Conservation (phyloP, 768 basidiomycete species). For the Crassisporium funariophilum region DNA sequence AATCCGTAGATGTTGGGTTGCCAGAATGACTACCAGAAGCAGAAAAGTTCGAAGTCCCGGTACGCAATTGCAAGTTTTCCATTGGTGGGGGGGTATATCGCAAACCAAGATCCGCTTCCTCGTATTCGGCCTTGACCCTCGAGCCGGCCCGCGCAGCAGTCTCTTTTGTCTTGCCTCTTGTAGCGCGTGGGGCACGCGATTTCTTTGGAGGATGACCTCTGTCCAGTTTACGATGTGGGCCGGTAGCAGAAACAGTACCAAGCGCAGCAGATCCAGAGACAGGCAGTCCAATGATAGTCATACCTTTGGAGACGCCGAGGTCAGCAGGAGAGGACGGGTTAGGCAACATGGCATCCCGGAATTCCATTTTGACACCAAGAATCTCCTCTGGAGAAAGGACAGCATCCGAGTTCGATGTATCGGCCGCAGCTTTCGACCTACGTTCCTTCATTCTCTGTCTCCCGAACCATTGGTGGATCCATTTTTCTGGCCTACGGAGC, state of each 20-base stretch:
- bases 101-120: neutral
- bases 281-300: too few relatives aligned
- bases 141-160: neutral
- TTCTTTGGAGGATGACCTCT: neutral
- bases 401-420: conserved; percentile 10
- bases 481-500: conserved; percentile 28
- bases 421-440: conserved; percentile 12
- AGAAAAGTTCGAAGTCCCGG: too few relatives aligned
- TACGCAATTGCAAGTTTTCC: too few relatives aligned
- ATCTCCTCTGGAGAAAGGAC: conserved; percentile 18
- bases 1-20: neutral
- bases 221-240: neutral
- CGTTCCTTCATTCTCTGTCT: conserved; percentile 30
- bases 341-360: conserved; percentile 8
- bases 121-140: neutral
- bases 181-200: neutral
- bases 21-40: neutral
- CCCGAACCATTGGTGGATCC: conserved; percentile 38
- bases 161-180: neutral
- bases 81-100: neutral
- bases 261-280: too few relatives aligned
- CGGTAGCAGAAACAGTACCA: neutral
- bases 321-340: conserved; percentile 5
- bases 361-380: conserved; percentile 17
- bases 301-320: conserved; percentile 6